Base-by-base conservation (phyloP, 352 stramenopile genomes). In the Pythium rishiriense region DNA sequence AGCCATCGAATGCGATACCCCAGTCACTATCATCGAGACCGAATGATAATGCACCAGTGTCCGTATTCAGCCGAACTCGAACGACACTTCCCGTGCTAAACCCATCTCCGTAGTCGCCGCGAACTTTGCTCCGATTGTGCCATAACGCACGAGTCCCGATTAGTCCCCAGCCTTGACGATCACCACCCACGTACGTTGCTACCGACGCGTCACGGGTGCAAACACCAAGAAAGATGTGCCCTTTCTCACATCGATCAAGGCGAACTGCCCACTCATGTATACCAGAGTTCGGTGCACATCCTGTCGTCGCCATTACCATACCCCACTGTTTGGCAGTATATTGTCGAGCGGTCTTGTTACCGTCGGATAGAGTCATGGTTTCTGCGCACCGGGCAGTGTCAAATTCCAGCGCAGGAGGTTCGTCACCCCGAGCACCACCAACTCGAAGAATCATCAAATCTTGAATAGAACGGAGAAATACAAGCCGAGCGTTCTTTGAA, bases 241-340 rank as follows among this genome's bases (percentile, higher is more conserved):
- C 88, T 37, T 96, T 96, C 47, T 97, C 88, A 42, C 88, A 97
- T 26, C 87, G 83, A 68, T 97, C 85, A 26, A 97, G 74, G 26
- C 83, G 77, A 58, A 97, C 88, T 2, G 81, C 87, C 88, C 88
- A 97, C 53, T 96, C 85, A 63, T 97, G 85, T 60, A 92, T 87
- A 25, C 88, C 86, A 17, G 82, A 90, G 55, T 94, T 96, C 25
- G 85, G 85, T 49, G 88, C 78, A 45, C 83, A 97, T 15, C 80
- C 87, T 7, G 85, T 93, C 6, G 84, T 94, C 37, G 87, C 78
- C 75, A 97, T 93, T 14, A 94, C 87, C 85, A 95, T 96, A 46
- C 88, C 88, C 88, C 88, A 97, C 42, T 97, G 87, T 43, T 97
- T 97, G 15, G 88, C 87, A 4, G 88, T 94, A 62, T 96, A 93